These are phyloP conservation scores for Kernera saxatilis DNA, from an alignment of 345 rosid species.

Conservation along the genomic window DNA sequence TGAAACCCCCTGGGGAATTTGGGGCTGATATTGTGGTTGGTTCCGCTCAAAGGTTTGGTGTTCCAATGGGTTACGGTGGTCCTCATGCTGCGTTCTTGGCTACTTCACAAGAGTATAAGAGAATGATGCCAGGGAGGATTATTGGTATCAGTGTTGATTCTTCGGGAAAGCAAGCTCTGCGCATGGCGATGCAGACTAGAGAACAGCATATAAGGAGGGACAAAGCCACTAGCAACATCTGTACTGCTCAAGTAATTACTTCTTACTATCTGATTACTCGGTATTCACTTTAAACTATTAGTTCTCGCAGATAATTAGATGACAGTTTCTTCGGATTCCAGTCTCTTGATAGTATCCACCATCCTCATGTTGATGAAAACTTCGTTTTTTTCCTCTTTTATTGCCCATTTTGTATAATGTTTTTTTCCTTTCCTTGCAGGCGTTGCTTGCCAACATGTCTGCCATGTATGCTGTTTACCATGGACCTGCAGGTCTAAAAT, in stretches of 20 bases:
- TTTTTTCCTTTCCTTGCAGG: conserved; percentile 41
- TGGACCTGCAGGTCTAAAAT: conserved; percentile 88
- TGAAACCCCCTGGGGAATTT: conserved; percentile 96
- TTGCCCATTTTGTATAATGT: not conserved
- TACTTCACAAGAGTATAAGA: conserved; percentile 96
- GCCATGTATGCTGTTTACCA: conserved; percentile 98
- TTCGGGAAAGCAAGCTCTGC: conserved; percentile 83
- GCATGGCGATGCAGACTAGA: conserved; percentile 99
- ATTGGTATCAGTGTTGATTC: conserved; percentile 96
- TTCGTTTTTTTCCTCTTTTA: not conserved
- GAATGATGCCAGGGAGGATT: conserved; percentile 98
- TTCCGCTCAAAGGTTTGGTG: conserved; percentile 95
- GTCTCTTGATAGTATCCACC: too few relatives aligned
- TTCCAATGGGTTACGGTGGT: conserved; percentile 98
- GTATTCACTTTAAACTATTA: not conserved
- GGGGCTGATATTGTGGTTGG: conserved; percentile 97
- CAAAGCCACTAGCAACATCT: conserved; percentile 99
- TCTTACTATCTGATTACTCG: not conserved
- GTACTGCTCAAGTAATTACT: conserved; percentile 86
- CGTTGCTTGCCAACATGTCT: conserved; percentile 98
- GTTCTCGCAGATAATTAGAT: not conserved
- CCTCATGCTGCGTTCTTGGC: conserved; percentile 98
- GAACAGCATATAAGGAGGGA: conserved; percentile 99
- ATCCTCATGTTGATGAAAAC: not conserved
- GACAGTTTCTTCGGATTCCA: not conserved